Base-by-base conservation (phyloP, 768 basidiomycete species). In the Holtermanniella nyarrowii region DNA sequence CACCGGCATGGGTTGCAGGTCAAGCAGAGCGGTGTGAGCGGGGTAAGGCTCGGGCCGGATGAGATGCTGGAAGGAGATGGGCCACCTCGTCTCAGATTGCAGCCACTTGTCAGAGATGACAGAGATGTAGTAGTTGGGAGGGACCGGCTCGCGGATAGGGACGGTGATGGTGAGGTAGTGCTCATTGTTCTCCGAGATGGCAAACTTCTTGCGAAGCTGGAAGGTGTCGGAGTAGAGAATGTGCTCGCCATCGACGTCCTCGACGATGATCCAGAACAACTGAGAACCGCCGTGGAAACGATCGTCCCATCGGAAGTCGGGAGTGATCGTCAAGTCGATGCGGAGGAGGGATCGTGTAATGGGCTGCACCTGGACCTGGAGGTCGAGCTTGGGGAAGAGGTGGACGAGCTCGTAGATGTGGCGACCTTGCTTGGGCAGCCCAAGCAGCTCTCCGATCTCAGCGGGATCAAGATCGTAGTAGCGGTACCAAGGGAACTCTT, bases 251-350 rank as follows among this genome's bases (percentile, higher is more conserved):
- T 97, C 93, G 23, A 96, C 89, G 61, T 99, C 93, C 70, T 96
- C 91, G 22, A 97, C 89, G 23, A 93, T 69, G 61, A 99, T 88
- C 70, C 85, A 80, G 78, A 99, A 99, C 0, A 85, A 82, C 72
- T 97, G 89, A 0, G 88, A 82, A 0, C 77, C 72, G 3, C 89
- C 87, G 59, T 97, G 93, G 4, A 90, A 80, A 70, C 88, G 88
- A 62, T 89, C 87, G 31, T 96, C 91, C 95, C 95, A 99, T 42
- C 84, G 80, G 80, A 97, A 99, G 67, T 97, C 95, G n/a, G 95
- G 91, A 2, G 82, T 81, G 66, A 99, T 91, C 2, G 88, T 88
- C 14, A 99, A 74, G 58, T 97, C 93, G 50, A 97, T 84, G 26
- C 88, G 82, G 13, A 99, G 79, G 13, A 97, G 80, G 0, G 88